A percentile compares a stretch with the other conserved stretches of the same genome.
Conservation (phyloP, 805 yeast species). For the Yarrowia phangngaensis region DNA sequence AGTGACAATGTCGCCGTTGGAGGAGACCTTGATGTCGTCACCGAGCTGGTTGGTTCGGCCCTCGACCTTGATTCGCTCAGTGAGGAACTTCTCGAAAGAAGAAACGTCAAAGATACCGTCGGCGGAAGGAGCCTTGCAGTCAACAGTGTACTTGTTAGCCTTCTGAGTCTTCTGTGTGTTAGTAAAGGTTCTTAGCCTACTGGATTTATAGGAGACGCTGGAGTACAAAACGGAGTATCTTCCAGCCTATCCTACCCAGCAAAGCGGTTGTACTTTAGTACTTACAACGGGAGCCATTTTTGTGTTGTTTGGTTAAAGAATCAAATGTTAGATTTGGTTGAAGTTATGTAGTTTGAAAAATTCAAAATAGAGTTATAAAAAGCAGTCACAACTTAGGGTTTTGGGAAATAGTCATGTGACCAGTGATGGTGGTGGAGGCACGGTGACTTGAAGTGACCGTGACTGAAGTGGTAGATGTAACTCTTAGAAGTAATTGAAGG, state of each 20-base stretch:
- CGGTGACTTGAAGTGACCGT: too few species aligned
- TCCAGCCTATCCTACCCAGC: slow-evolving; percentile 26
- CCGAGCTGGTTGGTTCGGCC: slow-evolving; percentile 96
- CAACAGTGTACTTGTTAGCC: slow-evolving; percentile 27
- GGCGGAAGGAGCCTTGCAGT: slow-evolving; percentile 70
- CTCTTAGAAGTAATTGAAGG: too few species aligned
- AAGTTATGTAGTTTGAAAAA: too few species aligned
- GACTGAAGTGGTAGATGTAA: too few species aligned
- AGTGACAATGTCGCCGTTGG: slow-evolving; percentile 94
- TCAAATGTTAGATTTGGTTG: too few species aligned
- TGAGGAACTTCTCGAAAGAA: slow-evolving; percentile 94
- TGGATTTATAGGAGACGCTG: slow-evolving; percentile 26
- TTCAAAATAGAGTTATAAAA: too few species aligned
- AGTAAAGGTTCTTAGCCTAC: slow-evolving; percentile 24
- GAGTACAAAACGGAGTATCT: not conserved
- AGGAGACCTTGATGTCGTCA: slow-evolving; percentile 85
- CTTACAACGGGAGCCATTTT: slow-evolving; percentile 27
- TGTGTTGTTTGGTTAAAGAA: too few species aligned
- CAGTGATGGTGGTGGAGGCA: too few species aligned
- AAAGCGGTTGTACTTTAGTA: slow-evolving; percentile 25
- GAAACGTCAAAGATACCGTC: slow-evolving; percentile 97
- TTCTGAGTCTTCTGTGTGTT: slow-evolving; percentile 26
- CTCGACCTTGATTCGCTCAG: slow-evolving; percentile 99
- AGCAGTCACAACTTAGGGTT: too few species aligned
- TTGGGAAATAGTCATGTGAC: too few species aligned